Percentiles rank a stretch among this genome's conserved stretches.
Evolutionary conservation across 1,139 yeast species (phyloP).

Genomic region (Candida frijolesensis): DNA sequence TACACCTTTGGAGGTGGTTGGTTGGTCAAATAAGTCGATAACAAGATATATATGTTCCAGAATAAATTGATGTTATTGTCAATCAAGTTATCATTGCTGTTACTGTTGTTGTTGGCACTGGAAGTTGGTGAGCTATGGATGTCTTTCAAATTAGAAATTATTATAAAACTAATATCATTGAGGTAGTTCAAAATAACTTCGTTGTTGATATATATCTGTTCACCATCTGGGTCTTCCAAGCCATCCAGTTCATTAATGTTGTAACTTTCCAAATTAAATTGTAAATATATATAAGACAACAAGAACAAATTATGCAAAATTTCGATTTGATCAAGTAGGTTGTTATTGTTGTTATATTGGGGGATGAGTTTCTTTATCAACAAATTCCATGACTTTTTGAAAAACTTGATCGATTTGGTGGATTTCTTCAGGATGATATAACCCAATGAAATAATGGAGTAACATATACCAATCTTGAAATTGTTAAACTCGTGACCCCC

Average conservation of each 20-base stretch:
- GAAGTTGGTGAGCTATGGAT: constrained; percentile 10
- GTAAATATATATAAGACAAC: constrained; percentile 33
- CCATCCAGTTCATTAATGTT: constrained; percentile 9
- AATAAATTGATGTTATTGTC: constrained; percentile 32
- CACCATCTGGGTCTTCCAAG: constrained; percentile 7
- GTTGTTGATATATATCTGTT: constrained; percentile 24
- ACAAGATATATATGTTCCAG: constrained; percentile 46
- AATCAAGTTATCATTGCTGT: constrained; percentile 21
- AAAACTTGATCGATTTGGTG: constrained; percentile 31
- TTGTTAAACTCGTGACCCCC: constrained; percentile 16
- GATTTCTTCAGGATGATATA: constrained; percentile 19
- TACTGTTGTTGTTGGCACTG: background rate
- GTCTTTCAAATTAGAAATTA: constrained; percentile 27
- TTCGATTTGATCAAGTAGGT: constrained; percentile 43
- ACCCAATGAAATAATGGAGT: constrained; percentile 31
- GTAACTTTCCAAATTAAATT: constrained; percentile 25
- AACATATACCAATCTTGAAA: constrained; percentile 32
- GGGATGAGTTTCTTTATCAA: constrained; percentile 46
- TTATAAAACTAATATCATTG: constrained; percentile 45
- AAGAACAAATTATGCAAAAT: constrained; percentile 37
- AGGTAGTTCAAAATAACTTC: constrained; percentile 48
- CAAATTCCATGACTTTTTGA: constrained; percentile 47
- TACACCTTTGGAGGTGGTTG: constrained; percentile 34
- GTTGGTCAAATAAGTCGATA: constrained; percentile 40
- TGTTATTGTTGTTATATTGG: constrained; percentile 39